Base-by-base conservation (phyloP, 257 asterid species). In the Echites panduratus region DNA sequence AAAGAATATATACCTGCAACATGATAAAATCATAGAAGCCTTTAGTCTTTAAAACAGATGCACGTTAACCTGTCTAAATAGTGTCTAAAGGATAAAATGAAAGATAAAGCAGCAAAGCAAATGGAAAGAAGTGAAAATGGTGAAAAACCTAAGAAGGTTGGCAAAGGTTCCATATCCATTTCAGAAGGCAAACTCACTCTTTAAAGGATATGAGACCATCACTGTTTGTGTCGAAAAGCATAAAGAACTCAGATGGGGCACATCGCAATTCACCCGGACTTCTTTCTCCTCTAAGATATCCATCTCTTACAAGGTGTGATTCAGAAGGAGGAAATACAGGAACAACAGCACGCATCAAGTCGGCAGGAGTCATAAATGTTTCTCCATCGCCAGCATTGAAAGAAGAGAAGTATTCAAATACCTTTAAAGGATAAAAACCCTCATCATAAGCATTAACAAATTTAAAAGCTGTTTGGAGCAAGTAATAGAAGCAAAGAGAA, bases 301-400 rank as follows among this genome's bases (percentile, higher is more conserved):
- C 98, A 76, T 92, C 98, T 79, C 98, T 87, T 68, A 92, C 93
- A 71, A 87, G 86, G 80, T 86, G 76, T 9, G 98, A 92, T 76
- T 90, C 96, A 76, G 98, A 92, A 35, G 98, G 97, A 71, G 98
- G 98, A 79, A 92, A 92, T 57, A 92, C 98, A 71, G 98, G 98
- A 79, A 92, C 95, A 77, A 92, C 83, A 64, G 98, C 97, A 66
- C 98, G 89, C 98, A 92, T 90, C 79, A 92, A 80, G 87, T 92
- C 98, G 50, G 90, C 98, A 49, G 98, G 96, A 64, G 96, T 92
- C 98, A 92, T 92, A 78, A 82, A 86, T 73, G 70, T 73, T 78
- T 90, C 96, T 77, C 96, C 89, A 81, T 75, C 85, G 66, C 77
- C 61, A 69, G 83, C 78, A 70, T 79, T 76, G 62, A 82, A 67